A percentile compares a stretch with the other conserved stretches of the same genome.
phyloP scores from a whole-genome alignment of 306 rosid species.

The Ormosia emarginata region DNA sequence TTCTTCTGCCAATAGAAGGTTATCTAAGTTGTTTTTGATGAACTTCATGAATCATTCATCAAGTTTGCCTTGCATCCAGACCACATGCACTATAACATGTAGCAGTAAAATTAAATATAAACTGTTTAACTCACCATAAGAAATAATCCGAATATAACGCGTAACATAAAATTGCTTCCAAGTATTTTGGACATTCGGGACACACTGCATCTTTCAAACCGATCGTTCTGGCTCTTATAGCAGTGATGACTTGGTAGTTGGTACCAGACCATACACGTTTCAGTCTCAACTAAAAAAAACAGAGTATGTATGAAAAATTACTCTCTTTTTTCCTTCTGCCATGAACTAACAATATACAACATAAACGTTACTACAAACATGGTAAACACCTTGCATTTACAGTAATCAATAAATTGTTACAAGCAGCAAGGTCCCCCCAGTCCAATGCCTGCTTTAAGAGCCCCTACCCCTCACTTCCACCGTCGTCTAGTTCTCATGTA shows the following conservation, averaged over 20 bases:
- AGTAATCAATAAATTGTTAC: constrained; percentile 41
- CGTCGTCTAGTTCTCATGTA: not conserved
- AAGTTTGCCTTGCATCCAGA: not conserved
- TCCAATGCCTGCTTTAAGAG: not conserved
- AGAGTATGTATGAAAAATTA: constrained; percentile 17
- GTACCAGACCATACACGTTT: not conserved
- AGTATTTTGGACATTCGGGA: not conserved
- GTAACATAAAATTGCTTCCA: constrained; percentile 14
- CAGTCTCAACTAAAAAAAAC: not conserved
- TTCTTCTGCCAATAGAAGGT: not conserved
- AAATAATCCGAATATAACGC: not conserved
- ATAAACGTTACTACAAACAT: constrained; percentile 26
- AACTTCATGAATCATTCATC: not conserved
- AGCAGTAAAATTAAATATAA: not conserved
- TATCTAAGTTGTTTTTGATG: not conserved
- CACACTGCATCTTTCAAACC: not conserved
- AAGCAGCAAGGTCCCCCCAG: constrained; percentile 28
- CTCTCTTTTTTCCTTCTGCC: constrained; percentile 12
- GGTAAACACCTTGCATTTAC: constrained; percentile 36
- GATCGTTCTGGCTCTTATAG: not conserved
- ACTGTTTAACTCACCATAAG: not conserved
- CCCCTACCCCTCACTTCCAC: constrained; percentile 13
- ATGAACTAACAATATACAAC: constrained; percentile 40
- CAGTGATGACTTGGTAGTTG: not conserved
- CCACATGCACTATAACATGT: not conserved